phyloP scores from a whole-genome alignment of 805 yeast species.

The Ogataea saltuana region DNA sequence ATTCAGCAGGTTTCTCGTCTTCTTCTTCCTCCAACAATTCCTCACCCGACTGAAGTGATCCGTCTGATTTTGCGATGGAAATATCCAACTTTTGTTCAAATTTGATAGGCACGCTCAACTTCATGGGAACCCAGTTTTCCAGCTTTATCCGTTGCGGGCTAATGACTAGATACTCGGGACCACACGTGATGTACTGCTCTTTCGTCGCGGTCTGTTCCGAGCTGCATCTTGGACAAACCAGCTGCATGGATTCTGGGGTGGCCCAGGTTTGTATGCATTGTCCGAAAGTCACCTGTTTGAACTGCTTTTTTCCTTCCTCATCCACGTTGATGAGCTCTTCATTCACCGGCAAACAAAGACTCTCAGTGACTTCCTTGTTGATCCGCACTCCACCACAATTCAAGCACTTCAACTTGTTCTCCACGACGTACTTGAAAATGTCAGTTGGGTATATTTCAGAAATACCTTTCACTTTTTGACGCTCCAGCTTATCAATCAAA shows the following conservation, averaged over 20 bases:
- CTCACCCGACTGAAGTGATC: constrained; percentile 42
- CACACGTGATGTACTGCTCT: constrained; percentile 53
- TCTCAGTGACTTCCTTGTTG: constrained; percentile 57
- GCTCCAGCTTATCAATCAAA: constrained; percentile 63
- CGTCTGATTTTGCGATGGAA: constrained; percentile 41
- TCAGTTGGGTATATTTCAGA: constrained; percentile 47
- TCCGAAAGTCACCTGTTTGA: constrained; percentile 49
- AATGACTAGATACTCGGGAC: constrained; percentile 69
- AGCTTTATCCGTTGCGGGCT: constrained; percentile 80
- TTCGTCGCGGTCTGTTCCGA: constrained; percentile 39
- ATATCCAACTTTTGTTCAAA: constrained; percentile 48
- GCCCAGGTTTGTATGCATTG: constrained; percentile 49
- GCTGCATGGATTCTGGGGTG: constrained; percentile 58
- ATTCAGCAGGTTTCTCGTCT: constrained; percentile 32
- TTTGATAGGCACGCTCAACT: constrained; percentile 70
- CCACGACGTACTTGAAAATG: constrained; percentile 62
- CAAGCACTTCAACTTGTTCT: constrained; percentile 60
- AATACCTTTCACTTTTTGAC: constrained; percentile 36
- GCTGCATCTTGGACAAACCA: constrained; percentile 59
- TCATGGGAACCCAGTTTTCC: constrained; percentile 87
- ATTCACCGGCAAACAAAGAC: constrained; percentile 59
- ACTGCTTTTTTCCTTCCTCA: constrained; percentile 48
- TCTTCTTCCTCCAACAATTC: constrained; percentile 41
- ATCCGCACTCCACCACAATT: constrained; percentile 64
- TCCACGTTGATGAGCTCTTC: constrained; percentile 40